Evolutionary conservation across 495 filamentous ascomycete species (phyloP), one percentile per base, ranked within the genome.

Genomic region (Recurvomyces mirabilis): DNA sequence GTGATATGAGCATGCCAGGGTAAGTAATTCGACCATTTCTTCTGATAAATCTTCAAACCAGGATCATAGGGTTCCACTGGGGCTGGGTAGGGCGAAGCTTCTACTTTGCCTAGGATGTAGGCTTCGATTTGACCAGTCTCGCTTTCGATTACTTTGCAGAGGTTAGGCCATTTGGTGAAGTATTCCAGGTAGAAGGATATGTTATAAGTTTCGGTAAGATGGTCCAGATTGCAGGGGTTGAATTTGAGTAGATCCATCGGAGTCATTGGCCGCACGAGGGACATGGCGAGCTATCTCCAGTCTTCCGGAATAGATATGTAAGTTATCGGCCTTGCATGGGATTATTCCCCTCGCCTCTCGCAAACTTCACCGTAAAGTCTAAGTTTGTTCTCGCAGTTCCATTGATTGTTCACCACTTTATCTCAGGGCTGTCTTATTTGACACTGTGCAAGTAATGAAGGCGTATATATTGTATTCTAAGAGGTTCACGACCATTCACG

Each of bases 1-100:
- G 91, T 98, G 64, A 98, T 93, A 65, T 98, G 91, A 22, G 88
- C 91, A 64, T 96, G 91, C 84, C 86, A 96, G 19, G 93, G 88
- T 15, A 89, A 82, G 64, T 89, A 94, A 65, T 93, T 60, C 7
- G 56, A 52, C n/a, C 12, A 46, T 23, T 54, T 54, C 28, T 52
- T 52, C 19, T 46, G 49, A 43, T 65, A 55, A 3, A 57, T 51
- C 46, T 55, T 61, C 0, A 60, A 57, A 28, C 41, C 25, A 2
- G 64, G 84, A 52, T 81, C 72, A 39, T 80, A 85, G 56, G 76
- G 74, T 37, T 72, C 65, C 61, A 78, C 73, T 43, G 74, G 74
- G 15, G 75, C 66, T 3, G 53, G 54, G 46, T 54, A 61, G 19
- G 84, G 87, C 25, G 87, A 87, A 54, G 86, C 79, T 68, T 96